phyloP scores from a whole-genome alignment of 1,284 basidiomycete species.

The Malassezia equina region DNA sequence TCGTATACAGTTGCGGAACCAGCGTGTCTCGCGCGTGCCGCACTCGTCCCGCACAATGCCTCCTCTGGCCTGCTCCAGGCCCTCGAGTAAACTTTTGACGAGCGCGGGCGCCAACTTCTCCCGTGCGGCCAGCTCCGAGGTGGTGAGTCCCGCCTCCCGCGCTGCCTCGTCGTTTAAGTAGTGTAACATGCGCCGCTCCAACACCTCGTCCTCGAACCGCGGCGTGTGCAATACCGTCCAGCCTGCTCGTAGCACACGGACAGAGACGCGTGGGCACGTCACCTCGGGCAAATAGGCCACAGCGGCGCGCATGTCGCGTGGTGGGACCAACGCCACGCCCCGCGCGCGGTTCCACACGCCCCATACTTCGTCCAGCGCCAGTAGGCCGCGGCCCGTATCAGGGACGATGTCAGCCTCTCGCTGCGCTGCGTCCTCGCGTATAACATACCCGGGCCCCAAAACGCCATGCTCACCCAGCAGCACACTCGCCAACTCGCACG shows the following conservation, averaged over 20 bases:
- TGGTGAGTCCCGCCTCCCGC: constrained; percentile 21
- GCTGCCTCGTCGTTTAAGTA: constrained; percentile 13
- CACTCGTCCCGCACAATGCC: constrained; percentile 39
- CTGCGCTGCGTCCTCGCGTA: background rate
- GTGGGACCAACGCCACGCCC: constrained; percentile 81
- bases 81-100: constrained; percentile 33
- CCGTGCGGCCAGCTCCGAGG: constrained; percentile 28
- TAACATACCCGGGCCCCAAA: constrained; percentile 24
- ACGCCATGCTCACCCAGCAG: constrained; percentile 55
- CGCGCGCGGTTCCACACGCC: constrained; percentile 91
- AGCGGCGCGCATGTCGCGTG: constrained; percentile 66
- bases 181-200: constrained; percentile 26
- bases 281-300: constrained; percentile 60
- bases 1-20: constrained; percentile 40
- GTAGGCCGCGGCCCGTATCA: constrained; percentile 48
- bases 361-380: constrained; percentile 90
- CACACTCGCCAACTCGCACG: constrained; percentile 68
- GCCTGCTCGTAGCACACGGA: constrained; percentile 62
- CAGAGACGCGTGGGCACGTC: constrained; percentile 61
- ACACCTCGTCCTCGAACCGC: constrained; percentile 41
- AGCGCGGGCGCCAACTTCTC: constrained; percentile 32
- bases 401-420: background rate
- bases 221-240: constrained; percentile 76
- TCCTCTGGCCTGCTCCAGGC: constrained; percentile 24
- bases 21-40: constrained; percentile 25